Conservation (phyloP, 306 rosid genomes). For the Boehmeria nivea region DNA sequence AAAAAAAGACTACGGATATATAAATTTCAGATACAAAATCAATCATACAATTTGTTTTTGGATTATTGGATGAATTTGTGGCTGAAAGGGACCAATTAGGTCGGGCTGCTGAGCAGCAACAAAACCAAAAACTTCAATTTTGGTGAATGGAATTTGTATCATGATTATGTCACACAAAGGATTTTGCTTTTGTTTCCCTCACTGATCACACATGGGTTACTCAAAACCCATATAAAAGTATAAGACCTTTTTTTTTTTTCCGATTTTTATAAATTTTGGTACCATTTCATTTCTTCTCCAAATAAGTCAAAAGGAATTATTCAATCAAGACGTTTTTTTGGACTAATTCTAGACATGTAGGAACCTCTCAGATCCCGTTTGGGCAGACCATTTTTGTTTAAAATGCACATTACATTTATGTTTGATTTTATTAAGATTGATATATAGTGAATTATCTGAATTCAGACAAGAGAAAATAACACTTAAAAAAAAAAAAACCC, state of each 20-base stretch:
- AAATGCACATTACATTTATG: too few species aligned
- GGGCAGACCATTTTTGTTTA: neutral
- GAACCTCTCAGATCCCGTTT: constrained; percentile 17
- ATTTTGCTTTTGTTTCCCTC: constrained; percentile 11
- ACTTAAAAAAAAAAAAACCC: too few species aligned
- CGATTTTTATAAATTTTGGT: too few species aligned
- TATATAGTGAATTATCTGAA: too few species aligned
- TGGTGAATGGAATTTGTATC: constrained; percentile 13
- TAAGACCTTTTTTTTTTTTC: neutral
- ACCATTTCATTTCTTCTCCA: neutral
- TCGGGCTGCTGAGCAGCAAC: constrained; percentile 12
- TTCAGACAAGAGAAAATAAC: too few species aligned
- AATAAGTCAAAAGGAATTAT: constrained; percentile 6
- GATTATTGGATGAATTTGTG: too few species aligned
- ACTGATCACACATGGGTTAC: neutral
- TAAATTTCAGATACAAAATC: too few species aligned
- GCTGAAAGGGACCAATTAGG: constrained; percentile 12
- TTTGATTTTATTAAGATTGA: too few species aligned
- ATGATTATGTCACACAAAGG: neutral
- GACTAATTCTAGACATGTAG: constrained; percentile 26
- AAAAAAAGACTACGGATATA: too few species aligned
- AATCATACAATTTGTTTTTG: too few species aligned
- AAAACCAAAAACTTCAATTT: neutral
- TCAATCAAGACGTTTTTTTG: constrained; percentile 1
- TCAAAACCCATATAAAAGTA: neutral